Conservation (phyloP, 495 filamentous ascomycete species). For the Immersiella caudata region DNA sequence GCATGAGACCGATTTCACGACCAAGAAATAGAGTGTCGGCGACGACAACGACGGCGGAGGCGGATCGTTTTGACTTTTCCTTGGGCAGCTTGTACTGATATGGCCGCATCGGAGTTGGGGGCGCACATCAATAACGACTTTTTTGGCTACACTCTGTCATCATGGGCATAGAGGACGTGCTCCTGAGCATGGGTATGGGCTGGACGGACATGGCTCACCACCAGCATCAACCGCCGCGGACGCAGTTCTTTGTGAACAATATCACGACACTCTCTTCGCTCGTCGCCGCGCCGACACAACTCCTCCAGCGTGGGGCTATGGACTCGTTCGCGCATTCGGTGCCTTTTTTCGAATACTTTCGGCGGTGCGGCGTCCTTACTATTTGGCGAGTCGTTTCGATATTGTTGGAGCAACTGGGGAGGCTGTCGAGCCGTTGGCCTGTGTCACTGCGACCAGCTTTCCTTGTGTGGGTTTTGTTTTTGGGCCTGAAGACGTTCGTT, state of each 20-base stretch:
- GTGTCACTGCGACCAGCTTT: neutral
- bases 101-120: neutral
- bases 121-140: neutral
- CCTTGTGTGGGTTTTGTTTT: neutral
- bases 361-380: neutral
- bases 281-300: neutral
- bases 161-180: constrained; percentile 5
- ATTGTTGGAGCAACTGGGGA: neutral
- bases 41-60: constrained; percentile 7
- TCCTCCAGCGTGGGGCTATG: constrained; percentile 3
- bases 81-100: neutral
- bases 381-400: neutral
- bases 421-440: neutral
- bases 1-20: constrained; percentile 82
- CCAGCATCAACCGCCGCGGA: neutral
- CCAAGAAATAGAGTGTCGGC: constrained; percentile 47
- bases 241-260: constrained; percentile 1
- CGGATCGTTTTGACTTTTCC: neutral
- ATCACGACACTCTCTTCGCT: constrained; percentile 3
- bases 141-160: neutral
- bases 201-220: neutral
- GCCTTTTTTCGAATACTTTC: neutral
- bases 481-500: constrained; percentile 1
- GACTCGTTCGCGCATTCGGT: constrained; percentile 15
- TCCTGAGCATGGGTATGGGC: constrained; percentile 3